Evolutionary conservation across 805 yeast genomes (phyloP).

Genomic region (Metschnikowia dekortorum): DNA sequence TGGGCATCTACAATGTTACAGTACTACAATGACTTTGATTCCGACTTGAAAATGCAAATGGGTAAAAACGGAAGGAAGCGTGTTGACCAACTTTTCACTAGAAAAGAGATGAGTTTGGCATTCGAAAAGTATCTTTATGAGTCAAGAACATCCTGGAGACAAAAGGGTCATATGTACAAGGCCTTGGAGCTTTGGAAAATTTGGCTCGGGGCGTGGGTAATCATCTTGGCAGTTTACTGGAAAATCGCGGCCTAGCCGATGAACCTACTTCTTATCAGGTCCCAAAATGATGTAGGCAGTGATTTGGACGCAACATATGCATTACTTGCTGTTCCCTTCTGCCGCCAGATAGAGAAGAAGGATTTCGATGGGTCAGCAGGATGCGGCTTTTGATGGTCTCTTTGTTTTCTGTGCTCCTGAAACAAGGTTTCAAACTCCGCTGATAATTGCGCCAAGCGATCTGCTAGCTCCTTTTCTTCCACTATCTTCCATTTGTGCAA

Average conservation of each 20-base stretch:
- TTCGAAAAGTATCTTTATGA: conserved; percentile 19
- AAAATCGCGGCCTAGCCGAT: background rate
- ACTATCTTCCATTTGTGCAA: conserved; percentile 37
- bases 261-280: conserved; percentile 10
- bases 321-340: background rate
- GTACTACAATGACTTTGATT: conserved; percentile 25
- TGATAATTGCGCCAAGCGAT: conserved; percentile 1
- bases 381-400: background rate
- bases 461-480: conserved; percentile 23
- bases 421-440: background rate
- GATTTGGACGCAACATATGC: background rate
- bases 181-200: conserved; percentile 10
- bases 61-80: conserved; percentile 36
- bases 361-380: background rate
- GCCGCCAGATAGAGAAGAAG: background rate
- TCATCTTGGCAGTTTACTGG: background rate
- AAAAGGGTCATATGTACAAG: conserved; percentile 10
- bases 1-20: conserved; percentile 54
- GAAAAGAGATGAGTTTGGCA: conserved; percentile 40
- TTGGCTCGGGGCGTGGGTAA: conserved; percentile 6
- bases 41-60: conserved; percentile 18
- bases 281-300: conserved; percentile 8
- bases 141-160: background rate
- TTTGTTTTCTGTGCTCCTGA: background rate
- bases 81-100: conserved; percentile 38